Evolutionary conservation across 2,329 filamentous ascomycete genomes (phyloP), one percentile per base, ranked within the genome.

Genomic region (Xylaria sp.): DNA sequence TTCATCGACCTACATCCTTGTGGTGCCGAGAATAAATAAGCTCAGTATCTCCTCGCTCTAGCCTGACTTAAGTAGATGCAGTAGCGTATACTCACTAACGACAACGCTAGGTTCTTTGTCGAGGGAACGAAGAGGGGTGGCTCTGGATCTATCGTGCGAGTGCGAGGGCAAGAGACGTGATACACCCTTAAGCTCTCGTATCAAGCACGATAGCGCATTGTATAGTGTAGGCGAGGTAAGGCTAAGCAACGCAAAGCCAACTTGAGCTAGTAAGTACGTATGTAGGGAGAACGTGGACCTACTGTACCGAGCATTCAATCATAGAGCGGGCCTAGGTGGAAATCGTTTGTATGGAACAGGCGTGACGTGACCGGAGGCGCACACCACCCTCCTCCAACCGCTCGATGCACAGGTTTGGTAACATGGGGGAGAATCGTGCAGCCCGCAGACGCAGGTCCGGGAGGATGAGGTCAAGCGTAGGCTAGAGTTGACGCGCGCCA

Each of bases 381-480:
- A 61, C 19, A 55, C 28, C 54, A 66, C 61, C 42, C 25, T 65
- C 63, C 64, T 65, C 63, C 64, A 35, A 60, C 57, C 51, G 54
- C 31, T 33, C 23, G 25, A 38, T 15, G 14, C 23, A 6, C 23
- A 57, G 28, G 45, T 55, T 50, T 52, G 62, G 57, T 53, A 42
- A 28, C 17, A 54, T n/a, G 23, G 42, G 21, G 50, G 19, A 46
- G 64, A 64, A 71, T 67, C 67, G 55, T 71, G 71, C 70, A 72
- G 70, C 70, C 64, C 70, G 71, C 65, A 75, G 74, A 78, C 73
- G 78, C 78, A 80, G 77, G 78, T 79, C 77, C 78, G 61, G 75
- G 73, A 75, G 70, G 71, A 79, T 75, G 67, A 64, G 76, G 77
- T 73, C 74, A 79, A 74, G 76, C 76, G 75, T 71, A 57, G 68